Evolutionary conservation across 306 rosid genomes (phyloP).

Genomic region (Rosa persica): DNA sequence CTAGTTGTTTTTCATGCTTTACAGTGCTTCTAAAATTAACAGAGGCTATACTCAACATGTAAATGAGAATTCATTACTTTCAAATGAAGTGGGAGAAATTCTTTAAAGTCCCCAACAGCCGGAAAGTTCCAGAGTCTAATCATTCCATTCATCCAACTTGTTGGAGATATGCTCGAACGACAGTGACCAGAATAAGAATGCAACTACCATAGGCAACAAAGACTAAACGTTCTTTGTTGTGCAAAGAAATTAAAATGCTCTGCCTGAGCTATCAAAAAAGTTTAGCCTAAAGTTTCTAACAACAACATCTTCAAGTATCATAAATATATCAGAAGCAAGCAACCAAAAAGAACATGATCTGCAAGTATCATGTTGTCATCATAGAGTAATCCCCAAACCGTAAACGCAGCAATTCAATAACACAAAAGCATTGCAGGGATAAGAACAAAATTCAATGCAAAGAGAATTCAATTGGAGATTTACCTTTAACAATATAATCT

Average conservation of each 20-base stretch:
- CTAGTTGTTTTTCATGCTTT: background rate
- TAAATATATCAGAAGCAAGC: background rate
- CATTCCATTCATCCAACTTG: no score
- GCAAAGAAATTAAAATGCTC: background rate
- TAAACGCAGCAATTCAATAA: background rate
- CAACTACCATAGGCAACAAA: background rate
- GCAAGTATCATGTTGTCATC: background rate
- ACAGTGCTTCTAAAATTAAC: no score
- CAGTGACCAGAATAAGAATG: no score
- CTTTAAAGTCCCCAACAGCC: no score
- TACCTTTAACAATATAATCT: constrained; percentile 8
- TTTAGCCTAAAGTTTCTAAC: background rate
- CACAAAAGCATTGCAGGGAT: background rate
- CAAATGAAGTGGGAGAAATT: no score
- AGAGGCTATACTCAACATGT: no score
- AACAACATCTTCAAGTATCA: background rate
- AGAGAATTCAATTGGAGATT: background rate
- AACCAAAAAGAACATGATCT: background rate
- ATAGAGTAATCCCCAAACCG: background rate
- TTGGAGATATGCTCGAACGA: no score
- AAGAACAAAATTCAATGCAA: background rate
- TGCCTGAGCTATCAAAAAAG: background rate
- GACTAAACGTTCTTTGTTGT: background rate
- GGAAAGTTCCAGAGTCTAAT: no score
- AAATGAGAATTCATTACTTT: no score